Evolutionary conservation across 345 rosid species (phyloP).

Genomic region (Populus alba): DNA sequence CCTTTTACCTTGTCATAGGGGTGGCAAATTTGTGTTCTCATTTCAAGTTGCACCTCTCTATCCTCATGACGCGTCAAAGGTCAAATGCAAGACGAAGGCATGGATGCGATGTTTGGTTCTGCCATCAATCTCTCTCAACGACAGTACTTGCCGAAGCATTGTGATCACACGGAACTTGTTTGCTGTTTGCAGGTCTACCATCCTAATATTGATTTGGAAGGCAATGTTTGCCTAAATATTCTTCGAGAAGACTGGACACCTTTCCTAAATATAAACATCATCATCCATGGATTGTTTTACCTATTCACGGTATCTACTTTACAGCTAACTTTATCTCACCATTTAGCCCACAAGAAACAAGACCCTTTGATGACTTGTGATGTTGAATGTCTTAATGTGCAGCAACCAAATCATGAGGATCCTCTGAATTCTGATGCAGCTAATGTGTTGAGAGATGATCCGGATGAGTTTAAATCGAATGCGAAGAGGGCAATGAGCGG

Average conservation of each 20-base stretch:
- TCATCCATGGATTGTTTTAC: neutral
- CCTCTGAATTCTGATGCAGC: neutral
- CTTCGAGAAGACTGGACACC: neutral
- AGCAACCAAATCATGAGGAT: conserved; percentile 3
- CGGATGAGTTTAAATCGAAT: neutral
- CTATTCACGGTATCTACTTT: neutral
- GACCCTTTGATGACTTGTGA: neutral
- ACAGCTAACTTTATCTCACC: neutral
- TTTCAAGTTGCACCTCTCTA: neutral
- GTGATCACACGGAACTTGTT: neutral
- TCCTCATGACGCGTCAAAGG: neutral
- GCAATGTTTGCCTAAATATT: neutral
- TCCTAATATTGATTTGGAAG: neutral
- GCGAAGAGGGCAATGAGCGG: neutral
- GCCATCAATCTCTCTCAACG: neutral
- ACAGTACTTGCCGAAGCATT: neutral
- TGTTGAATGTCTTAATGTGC: neutral
- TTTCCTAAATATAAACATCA: neutral
- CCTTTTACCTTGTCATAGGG: neutral
- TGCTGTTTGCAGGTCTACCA: neutral
- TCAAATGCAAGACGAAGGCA: neutral
- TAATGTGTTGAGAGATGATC: neutral
- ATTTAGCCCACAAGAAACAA: neutral
- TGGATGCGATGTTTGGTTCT: neutral
- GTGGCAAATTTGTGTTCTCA: conserved; percentile 1